Percentiles rank a stretch among this genome's conserved stretches.
These are phyloP conservation scores for Erythrobasidium hasegawianum DNA, from an alignment of 1,284 basidiomycete genomes.

Conservation along the genomic window DNA sequence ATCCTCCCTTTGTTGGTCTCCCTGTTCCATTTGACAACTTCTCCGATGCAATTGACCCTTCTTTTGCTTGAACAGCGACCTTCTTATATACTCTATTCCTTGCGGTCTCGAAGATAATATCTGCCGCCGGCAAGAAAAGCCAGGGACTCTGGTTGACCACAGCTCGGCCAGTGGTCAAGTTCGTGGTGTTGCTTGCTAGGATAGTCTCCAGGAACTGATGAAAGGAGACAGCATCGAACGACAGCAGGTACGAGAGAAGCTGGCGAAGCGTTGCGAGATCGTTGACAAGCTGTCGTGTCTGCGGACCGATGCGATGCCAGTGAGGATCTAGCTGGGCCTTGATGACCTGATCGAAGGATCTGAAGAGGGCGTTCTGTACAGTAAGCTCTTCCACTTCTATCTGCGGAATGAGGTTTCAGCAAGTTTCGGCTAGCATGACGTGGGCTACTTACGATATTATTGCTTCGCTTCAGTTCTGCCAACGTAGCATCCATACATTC, in stretches of 20 bases:
- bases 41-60: conserved; percentile 2
- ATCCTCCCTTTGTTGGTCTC: not conserved
- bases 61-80: conserved; percentile 49
- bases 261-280: conserved; percentile 82
- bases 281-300: conserved; percentile 83
- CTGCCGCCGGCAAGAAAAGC: conserved; percentile 85
- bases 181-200: conserved; percentile 63
- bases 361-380: conserved; percentile 90
- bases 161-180: conserved; percentile 37
- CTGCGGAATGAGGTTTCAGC: conserved; percentile 52
- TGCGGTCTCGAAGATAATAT: conserved; percentile 79
- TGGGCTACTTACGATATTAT: conserved; percentile 53
- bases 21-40: not conserved
- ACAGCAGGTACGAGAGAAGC: conserved; percentile 81
- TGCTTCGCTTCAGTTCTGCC: conserved; percentile 82
- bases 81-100: conserved; percentile 71
- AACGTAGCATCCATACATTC: conserved; percentile 92
- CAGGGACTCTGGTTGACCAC: conserved; percentile 68
- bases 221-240: conserved; percentile 87
- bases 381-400: conserved; percentile 91
- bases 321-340: conserved; percentile 84
- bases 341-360: conserved; percentile 86
- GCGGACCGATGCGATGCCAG: conserved; percentile 92
- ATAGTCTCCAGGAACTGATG: conserved; percentile 89
- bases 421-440: not conserved